A percentile compares a stretch with the other conserved stretches of the same genome.
These are phyloP conservation scores for Solanum chiquidenum DNA, from an alignment of 257 asterid species.

Conservation along the genomic window DNA sequence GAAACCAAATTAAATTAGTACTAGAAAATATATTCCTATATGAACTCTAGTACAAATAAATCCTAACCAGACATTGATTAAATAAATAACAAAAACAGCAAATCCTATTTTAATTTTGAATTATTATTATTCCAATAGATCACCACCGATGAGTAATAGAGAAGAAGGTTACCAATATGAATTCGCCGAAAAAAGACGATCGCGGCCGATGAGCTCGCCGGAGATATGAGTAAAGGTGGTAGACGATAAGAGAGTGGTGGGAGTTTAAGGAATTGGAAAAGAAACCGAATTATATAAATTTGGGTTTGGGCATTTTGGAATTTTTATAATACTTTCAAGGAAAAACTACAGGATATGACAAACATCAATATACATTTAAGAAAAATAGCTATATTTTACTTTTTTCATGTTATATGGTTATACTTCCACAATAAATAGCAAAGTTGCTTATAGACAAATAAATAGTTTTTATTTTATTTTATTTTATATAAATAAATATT, in stretches of 20 bases:
- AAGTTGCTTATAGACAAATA: too few species aligned
- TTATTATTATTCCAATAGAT: background rate
- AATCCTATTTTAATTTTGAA: too few species aligned
- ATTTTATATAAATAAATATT: too few species aligned
- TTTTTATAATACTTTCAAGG: too few species aligned
- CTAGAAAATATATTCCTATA: background rate
- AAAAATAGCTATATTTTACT: too few species aligned
- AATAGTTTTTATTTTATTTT: too few species aligned
- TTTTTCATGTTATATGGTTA: too few species aligned
- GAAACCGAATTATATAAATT: background rate
- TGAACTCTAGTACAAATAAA: too few species aligned
- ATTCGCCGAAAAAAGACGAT: background rate
- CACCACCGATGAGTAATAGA: background rate
- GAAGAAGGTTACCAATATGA: background rate
- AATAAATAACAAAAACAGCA: background rate
- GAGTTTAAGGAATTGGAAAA: background rate
- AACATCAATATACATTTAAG: too few species aligned
- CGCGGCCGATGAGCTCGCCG: background rate
- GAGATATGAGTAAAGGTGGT: background rate
- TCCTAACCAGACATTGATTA: too few species aligned
- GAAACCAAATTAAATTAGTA: background rate
- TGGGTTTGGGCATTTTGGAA: background rate
- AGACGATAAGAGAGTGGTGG: background rate
- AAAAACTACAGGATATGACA: too few species aligned
- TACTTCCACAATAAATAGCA: too few species aligned